A percentile compares a stretch with the other conserved stretches of the same genome.
Evolutionary conservation across 2,329 filamentous ascomycete genomes (phyloP).

Genomic region (Trichoderma harzianum): DNA sequence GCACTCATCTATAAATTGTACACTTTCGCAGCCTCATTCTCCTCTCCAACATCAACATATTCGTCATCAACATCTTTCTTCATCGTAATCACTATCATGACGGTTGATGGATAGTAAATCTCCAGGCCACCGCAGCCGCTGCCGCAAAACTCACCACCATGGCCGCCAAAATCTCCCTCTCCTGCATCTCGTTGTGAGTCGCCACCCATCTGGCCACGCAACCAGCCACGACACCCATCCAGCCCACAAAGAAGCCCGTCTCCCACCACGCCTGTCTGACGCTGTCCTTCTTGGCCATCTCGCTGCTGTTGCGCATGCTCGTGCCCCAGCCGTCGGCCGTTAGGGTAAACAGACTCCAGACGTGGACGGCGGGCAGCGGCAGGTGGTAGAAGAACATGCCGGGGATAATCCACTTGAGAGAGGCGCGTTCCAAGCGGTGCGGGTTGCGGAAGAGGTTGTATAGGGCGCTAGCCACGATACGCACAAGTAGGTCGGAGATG

Average conservation of each 20-base stretch:
- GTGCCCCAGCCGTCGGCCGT: conserved; percentile 28
- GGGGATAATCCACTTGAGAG: conserved; percentile 23
- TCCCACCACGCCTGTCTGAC: conserved; percentile 25
- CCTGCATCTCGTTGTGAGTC: not conserved
- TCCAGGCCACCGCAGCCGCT: not conserved
- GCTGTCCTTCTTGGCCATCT: conserved; percentile 21
- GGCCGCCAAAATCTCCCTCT: not conserved
- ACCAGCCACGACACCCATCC: conserved; percentile 26
- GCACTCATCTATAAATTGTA: not conserved
- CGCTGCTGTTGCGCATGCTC: conserved; percentile 25
- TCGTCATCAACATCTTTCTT: too few relatives aligned
- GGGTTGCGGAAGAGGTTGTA: conserved; percentile 27
- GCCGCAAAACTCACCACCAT: not conserved
- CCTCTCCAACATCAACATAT: too few relatives aligned
- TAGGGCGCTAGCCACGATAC: conserved; percentile 15
- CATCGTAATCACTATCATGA: not conserved
- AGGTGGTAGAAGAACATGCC: conserved; percentile 28
- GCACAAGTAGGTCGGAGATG: conserved; percentile 20
- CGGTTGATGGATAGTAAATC: conserved; percentile 2
- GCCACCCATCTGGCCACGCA: conserved; percentile 8
- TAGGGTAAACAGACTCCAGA: conserved; percentile 27
- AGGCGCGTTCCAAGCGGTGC: conserved; percentile 21
- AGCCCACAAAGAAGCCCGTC: conserved; percentile 26
- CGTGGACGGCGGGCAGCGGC: conserved; percentile 26
- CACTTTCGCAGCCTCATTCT: not conserved